Conservation (phyloP, 768 basidiomycete species). For the Lactarius hengduanensis region DNA sequence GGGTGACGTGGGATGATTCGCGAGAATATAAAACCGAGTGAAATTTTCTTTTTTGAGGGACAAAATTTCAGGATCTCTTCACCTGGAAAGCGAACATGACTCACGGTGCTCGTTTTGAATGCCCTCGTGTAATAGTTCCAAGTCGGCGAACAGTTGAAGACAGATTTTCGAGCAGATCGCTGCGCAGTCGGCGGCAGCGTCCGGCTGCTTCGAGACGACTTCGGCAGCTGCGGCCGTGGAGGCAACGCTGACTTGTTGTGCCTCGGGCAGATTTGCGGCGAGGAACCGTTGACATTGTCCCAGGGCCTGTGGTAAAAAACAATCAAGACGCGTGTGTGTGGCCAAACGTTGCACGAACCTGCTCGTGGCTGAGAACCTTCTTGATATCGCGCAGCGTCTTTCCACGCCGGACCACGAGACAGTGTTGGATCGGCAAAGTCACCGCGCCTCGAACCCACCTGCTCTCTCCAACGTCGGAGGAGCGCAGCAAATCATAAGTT, state of each 20-base stretch:
- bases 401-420: slow-evolving; percentile 62
- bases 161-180: slow-evolving; percentile 76
- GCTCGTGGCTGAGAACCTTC: slow-evolving; percentile 74
- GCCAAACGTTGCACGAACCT: slow-evolving; percentile 45
- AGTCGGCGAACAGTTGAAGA: slow-evolving; percentile 54
- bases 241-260: slow-evolving; percentile 51
- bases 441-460: slow-evolving; percentile 61
- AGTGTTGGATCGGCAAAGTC: slow-evolving; percentile 62
- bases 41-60: slow-evolving; percentile 49
- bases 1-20: slow-evolving; percentile 37
- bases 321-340: neutral
- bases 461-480: slow-evolving; percentile 37
- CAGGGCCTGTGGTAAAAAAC: slow-evolving; percentile 50
- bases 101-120: slow-evolving; percentile 63
- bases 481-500: slow-evolving; percentile 65
- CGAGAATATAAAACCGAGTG: slow-evolving; percentile 67
- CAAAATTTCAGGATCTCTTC: neutral
- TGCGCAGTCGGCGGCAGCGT: slow-evolving; percentile 47
- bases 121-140: slow-evolving; percentile 57
- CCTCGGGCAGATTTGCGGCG: slow-evolving; percentile 49
- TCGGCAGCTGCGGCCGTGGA: slow-evolving; percentile 76
- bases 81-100: slow-evolving; percentile 11
- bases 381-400: slow-evolving; percentile 54
- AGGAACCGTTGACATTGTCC: slow-evolving; percentile 77
- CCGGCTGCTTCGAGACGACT: slow-evolving; percentile 41